Evolutionary conservation across 345 rosid genomes (phyloP).

Genomic region (Corymbia maculata): DNA sequence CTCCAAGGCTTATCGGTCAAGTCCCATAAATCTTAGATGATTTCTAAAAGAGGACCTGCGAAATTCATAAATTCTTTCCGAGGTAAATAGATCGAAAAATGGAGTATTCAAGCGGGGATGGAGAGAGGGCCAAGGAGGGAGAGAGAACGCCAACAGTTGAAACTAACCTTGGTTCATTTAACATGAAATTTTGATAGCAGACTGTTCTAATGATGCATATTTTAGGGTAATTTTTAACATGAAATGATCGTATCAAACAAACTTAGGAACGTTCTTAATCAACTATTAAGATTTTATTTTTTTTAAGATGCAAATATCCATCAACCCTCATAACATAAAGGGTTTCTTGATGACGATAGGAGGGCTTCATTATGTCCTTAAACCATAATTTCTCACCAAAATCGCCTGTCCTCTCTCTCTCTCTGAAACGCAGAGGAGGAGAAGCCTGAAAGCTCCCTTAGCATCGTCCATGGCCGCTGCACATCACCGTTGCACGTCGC

Average conservation of each 20-base stretch:
- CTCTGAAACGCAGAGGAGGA: no score
- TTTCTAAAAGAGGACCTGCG: not conserved
- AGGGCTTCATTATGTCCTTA: not conserved
- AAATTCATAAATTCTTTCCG: not conserved
- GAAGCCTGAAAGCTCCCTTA: no score
- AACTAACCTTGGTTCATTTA: no score
- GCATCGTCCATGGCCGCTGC: not conserved
- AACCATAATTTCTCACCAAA: not conserved
- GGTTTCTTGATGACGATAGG: not conserved
- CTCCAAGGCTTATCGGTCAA: not conserved
- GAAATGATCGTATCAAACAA: not conserved
- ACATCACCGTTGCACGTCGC: not conserved
- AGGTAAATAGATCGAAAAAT: accelerated
- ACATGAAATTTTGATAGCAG: no score
- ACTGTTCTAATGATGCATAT: no score
- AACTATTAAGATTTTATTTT: not conserved
- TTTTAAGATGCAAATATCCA: not conserved
- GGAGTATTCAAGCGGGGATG: not conserved
- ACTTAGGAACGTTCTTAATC: not conserved
- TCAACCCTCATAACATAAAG: not conserved
- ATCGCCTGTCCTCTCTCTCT: no score
- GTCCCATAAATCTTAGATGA: not conserved
- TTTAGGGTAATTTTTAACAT: not conserved
- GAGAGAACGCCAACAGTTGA: no score
- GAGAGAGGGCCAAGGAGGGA: no score